A percentile compares a stretch with the other conserved stretches of the same genome.
Conservation (phyloP, 2,329 filamentous ascomycete species). For the Fusarium sp. region DNA sequence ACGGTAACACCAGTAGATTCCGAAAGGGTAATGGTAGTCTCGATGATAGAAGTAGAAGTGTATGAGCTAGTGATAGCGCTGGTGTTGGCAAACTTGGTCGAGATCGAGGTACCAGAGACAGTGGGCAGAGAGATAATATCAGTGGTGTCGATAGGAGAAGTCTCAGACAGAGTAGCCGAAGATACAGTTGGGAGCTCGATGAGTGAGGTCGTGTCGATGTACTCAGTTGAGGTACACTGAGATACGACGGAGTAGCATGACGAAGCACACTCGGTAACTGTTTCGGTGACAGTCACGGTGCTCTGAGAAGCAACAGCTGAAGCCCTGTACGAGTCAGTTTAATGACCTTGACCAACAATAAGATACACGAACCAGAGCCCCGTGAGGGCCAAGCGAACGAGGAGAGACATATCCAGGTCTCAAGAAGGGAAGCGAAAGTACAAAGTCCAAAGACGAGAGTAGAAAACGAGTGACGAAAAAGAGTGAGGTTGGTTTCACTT, state of each 20-base stretch:
- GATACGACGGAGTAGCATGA: constrained; percentile 41
- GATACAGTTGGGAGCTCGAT: constrained; percentile 12
- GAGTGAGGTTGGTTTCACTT: constrained; percentile 37
- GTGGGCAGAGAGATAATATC: constrained; percentile 19
- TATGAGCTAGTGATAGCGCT: constrained; percentile 1
- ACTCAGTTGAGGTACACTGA: constrained; percentile 38
- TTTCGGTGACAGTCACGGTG: constrained; percentile 50
- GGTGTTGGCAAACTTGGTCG: constrained; percentile 13
- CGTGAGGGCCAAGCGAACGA: constrained; percentile 43
- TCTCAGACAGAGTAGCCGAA: constrained; percentile 11
- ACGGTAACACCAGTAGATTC: constrained; percentile 5
- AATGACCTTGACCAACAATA: neutral
- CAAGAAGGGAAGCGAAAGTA: constrained; percentile 24
- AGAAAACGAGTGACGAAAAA: constrained; percentile 44
- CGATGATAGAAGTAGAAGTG: neutral
- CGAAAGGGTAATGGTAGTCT: neutral
- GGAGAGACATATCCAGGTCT: constrained; percentile 38
- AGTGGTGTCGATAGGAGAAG: constrained; percentile 3
- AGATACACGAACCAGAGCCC: constrained; percentile 45
- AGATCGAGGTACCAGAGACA: constrained; percentile 5
- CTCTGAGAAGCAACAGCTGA: constrained; percentile 41
- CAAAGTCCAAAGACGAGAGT: neutral
- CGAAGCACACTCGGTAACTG: constrained; percentile 47
- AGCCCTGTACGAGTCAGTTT: constrained; percentile 33
- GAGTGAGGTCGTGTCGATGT: constrained; percentile 20